Base-by-base conservation (phyloP, 495 filamentous ascomycete genomes). In the Clohesyomyces aquaticus region DNA sequence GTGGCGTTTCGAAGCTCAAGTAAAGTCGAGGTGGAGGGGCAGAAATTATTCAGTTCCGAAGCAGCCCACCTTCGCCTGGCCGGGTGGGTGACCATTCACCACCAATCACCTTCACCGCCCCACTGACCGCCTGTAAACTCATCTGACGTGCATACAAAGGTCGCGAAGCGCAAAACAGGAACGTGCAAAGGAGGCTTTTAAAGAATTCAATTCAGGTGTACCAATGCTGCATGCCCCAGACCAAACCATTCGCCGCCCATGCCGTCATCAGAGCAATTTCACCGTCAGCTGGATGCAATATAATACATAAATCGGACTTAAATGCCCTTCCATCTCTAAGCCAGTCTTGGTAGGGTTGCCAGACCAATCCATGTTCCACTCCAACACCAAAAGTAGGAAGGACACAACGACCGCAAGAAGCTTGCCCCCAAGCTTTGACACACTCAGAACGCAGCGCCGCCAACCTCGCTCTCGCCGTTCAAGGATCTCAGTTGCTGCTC, bases 401-500 rank as follows among this genome's bases (percentile, higher is more conserved):
- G n/a, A n/a, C n/a, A n/a, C n/a, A n/a, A n/a, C n/a, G n/a, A n/a
- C n/a, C n/a, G n/a, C n/a, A n/a, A n/a, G n/a, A n/a, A n/a, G n/a
- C n/a, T n/a, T n/a, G n/a, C n/a, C n/a, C n/a, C n/a, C n/a, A n/a
- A n/a, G n/a, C n/a, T n/a, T n/a, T n/a, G n/a, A n/a, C n/a, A n/a
- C n/a, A n/a, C 49, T 49, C 60, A 70, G 38, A 70, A 70, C 2
- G 67, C 62, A 6, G 64, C 52, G 18, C 68, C 71, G 32, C 79
- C 77, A 29, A 71, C 73, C 38, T 77, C 77, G 38, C 75, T 76
- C 62, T 86, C 84, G 41, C 78, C 78, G 68, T 83, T 84, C 41
- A 83, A 76, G 59, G 83, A 79, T 46, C 80, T 75, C 59, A 89
- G 67, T 59, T 84, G 78, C n/a, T 80, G 75, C 68, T 88, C 86